Evolutionary conservation across 176 grass and related monocot genomes (phyloP), one percentile per base, ranked within the genome.

Genomic region (Chrysopogon serrulatus): DNA sequence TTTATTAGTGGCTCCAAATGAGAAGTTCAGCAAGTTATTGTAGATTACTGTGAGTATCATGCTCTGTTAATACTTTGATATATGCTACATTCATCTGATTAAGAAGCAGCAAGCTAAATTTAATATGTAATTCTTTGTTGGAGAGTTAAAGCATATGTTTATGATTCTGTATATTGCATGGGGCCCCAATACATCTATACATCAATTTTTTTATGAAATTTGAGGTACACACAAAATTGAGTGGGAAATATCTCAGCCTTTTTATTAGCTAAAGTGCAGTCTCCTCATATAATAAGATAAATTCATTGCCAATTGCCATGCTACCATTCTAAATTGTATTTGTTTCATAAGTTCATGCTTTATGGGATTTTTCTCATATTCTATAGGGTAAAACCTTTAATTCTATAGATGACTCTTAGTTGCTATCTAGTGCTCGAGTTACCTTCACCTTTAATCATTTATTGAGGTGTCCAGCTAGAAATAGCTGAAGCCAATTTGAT

Each of bases 21-120:
- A 28, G 68, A 27, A 8, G 43, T 72, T 65, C 76, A 47, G 51
- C 32, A 82, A 80, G 43, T 66, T 53, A 37, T 67, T 42, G 44
- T 73, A 69, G 49, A 45, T 10, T 62, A 65, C 23, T 82, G 65
- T 82, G 72, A 86, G 79, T 78, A 73, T 39, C 28, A 79, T 82
- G 36, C 36, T 78, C 54, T 32, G 65, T 27, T 1, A 81, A 45
- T 80, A 24, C 41, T 82, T 82, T 73, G 42, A 9, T 65, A 14
- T 34, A 53, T 27, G 67, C n/a, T 72, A 43, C 26, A 86, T 65
- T 40, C 70, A n/a, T 13, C 19, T 67, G 37, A 47, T 80, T 75
- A 35, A 85, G 63, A 80, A 49, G 49, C 19, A 62, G 70, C 31
- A 76, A 63, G 41, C 24, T 85, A 80, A 47, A 74, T 47, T 26